Conservation (phyloP, 148 eudicot species). For the Fagopyrum tataricum region DNA sequence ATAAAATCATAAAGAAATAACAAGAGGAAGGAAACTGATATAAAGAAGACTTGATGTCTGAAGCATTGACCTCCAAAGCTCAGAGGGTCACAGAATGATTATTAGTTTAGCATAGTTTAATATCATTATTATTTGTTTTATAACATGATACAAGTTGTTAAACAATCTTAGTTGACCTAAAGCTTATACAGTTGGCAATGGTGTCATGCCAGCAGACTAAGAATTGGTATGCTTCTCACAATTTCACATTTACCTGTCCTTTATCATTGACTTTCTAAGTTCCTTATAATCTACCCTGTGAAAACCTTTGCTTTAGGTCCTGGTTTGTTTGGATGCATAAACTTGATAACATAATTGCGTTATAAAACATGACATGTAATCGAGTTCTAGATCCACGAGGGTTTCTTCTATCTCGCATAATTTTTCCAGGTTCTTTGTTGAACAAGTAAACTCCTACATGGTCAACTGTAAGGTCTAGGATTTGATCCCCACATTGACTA, state of each 20-base stretch:
- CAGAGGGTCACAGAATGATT: conserved; percentile 10
- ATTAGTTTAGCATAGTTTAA: background rate
- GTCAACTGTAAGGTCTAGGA: no score
- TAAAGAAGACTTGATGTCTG: background rate
- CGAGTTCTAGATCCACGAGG: background rate
- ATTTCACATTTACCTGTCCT: background rate
- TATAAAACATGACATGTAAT: no score
- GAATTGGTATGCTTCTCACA: background rate
- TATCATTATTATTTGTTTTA: background rate
- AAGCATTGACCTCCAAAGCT: conserved; percentile 12
- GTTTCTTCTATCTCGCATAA: background rate
- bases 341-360: no score
- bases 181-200: conserved; percentile 8
- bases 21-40: background rate
- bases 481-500: no score
- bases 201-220: conserved; percentile 4
- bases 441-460: background rate
- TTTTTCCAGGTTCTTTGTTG: background rate
- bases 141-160: conserved; percentile 1
- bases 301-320: background rate
- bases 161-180: conserved; percentile 7
- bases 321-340: no score
- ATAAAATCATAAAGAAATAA: background rate
- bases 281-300: background rate
- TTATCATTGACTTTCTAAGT: background rate